phyloP scores from a whole-genome alignment of 805 yeast genomes.

The Metschnikowia picachoensis region DNA sequence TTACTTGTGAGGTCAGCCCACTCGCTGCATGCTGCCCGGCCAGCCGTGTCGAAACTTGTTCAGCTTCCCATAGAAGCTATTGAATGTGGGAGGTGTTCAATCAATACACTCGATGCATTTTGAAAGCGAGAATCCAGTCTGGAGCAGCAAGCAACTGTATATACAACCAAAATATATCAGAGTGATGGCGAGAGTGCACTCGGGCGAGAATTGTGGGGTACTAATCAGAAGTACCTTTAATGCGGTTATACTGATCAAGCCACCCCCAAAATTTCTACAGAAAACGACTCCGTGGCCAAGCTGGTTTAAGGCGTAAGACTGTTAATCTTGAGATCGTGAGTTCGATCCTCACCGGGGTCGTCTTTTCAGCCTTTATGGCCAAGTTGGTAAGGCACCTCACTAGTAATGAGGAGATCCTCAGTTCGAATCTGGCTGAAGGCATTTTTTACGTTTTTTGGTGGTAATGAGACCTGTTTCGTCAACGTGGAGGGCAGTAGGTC shows the following conservation, averaged over 20 bases:
- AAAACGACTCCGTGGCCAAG: conserved; percentile 26
- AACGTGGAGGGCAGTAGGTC: background rate
- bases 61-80: no score
- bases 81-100: no score
- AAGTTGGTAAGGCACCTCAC: conserved; percentile 40
- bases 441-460: conserved; percentile 13
- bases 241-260: background rate
- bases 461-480: background rate
- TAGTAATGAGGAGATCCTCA: conserved; percentile 41
- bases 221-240: no score
- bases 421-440: conserved; percentile 24
- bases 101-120: no score
- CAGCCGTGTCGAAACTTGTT: no score
- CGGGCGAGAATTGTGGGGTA: no score
- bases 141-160: no score
- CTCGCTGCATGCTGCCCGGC: no score
- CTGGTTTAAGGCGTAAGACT: conserved; percentile 36
- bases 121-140: no score
- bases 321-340: conserved; percentile 37
- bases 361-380: conserved; percentile 18
- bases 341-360: conserved; percentile 39
- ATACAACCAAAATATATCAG: no score
- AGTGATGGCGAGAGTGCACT: no score
- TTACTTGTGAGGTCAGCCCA: no score
- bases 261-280: background rate